Evolutionary conservation across 140 eudicot species (phyloP).

Genomic region (Senecio squalidus): DNA sequence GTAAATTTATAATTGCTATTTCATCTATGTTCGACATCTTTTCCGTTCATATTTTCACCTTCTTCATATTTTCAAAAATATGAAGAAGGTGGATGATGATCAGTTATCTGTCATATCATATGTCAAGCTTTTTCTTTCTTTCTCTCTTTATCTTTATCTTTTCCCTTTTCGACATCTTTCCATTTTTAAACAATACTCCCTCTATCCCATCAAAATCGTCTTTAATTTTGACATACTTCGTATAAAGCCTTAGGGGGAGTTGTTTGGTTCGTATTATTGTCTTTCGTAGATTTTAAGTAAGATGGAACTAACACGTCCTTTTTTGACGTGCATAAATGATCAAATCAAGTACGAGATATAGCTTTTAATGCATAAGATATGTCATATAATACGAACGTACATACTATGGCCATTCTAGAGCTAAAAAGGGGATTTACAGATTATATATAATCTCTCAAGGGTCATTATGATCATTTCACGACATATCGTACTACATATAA

Average conservation of each 20-base stretch:
- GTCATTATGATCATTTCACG: neutral
- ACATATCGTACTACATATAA: neutral
- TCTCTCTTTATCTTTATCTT: slow-evolving; percentile 6
- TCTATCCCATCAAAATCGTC: slow-evolving; percentile 9
- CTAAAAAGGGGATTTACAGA: neutral
- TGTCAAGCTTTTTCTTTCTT: neutral
- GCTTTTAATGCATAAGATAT: neutral
- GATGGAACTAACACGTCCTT: neutral
- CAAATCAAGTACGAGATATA: neutral
- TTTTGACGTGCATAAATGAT: neutral
- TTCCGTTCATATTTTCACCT: slow-evolving; percentile 2
- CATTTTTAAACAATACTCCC: neutral
- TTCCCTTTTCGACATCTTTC: neutral
- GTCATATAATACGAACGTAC: neutral
- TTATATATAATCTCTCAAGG: neutral
- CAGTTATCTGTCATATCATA: neutral
- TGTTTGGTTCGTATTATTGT: too few relatives aligned
- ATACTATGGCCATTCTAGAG: neutral
- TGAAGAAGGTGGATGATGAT: neutral
- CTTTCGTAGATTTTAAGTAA: too few relatives aligned
- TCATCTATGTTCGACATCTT: neutral
- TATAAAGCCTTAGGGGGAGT: too few relatives aligned
- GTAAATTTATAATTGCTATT: slow-evolving; percentile 11
- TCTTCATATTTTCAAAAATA: too few relatives aligned
- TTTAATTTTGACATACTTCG: neutral